A percentile compares a stretch with the other conserved stretches of the same genome.
Evolutionary conservation across 805 yeast genomes (phyloP).

Genomic region (Yarrowia sp.): DNA sequence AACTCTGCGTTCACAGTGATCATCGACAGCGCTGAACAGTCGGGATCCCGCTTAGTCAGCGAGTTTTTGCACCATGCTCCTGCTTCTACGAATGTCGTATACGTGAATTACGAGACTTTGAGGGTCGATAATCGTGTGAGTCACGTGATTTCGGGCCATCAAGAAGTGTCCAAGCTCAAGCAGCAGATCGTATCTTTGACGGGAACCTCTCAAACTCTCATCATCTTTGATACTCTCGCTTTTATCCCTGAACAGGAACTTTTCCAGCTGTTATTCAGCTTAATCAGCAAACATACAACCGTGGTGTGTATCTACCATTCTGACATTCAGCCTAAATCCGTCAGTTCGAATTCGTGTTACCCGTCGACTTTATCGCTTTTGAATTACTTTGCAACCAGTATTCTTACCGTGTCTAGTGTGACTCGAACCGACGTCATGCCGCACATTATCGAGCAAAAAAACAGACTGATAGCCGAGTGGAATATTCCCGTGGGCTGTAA

Average conservation of each 20-base stretch:
- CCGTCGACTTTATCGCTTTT: slow-evolving; percentile 57
- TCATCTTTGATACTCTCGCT: slow-evolving; percentile 69
- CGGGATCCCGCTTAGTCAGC: slow-evolving; percentile 53
- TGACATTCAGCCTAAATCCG: slow-evolving; percentile 27
- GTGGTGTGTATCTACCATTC: slow-evolving; percentile 50
- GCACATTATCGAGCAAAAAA: slow-evolving; percentile 46
- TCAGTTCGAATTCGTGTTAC: slow-evolving; percentile 41
- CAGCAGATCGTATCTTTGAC: slow-evolving; percentile 33
- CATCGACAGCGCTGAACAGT: slow-evolving; percentile 68
- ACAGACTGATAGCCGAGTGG: slow-evolving; percentile 42
- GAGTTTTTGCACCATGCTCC: slow-evolving; percentile 54
- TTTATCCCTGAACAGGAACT: slow-evolving; percentile 49
- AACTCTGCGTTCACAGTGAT: slow-evolving; percentile 68
- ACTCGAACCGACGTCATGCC: slow-evolving; percentile 29
- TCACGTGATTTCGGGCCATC: slow-evolving; percentile 31
- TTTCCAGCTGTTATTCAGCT: slow-evolving; percentile 49
- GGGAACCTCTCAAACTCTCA: slow-evolving; percentile 35
- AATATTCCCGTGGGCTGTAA: slow-evolving; percentile 56
- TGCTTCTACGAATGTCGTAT: slow-evolving; percentile 45
- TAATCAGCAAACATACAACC: slow-evolving; percentile 49
- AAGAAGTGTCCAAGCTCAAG: slow-evolving; percentile 29
- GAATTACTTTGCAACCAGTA: slow-evolving; percentile 70
- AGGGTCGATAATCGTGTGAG: slow-evolving; percentile 37
- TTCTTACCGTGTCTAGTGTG: slow-evolving; percentile 59
- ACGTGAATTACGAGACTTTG: slow-evolving; percentile 67